Conservation (phyloP, 768 basidiomycete genomes). For the Rhodosporidiobolus sp. region DNA sequence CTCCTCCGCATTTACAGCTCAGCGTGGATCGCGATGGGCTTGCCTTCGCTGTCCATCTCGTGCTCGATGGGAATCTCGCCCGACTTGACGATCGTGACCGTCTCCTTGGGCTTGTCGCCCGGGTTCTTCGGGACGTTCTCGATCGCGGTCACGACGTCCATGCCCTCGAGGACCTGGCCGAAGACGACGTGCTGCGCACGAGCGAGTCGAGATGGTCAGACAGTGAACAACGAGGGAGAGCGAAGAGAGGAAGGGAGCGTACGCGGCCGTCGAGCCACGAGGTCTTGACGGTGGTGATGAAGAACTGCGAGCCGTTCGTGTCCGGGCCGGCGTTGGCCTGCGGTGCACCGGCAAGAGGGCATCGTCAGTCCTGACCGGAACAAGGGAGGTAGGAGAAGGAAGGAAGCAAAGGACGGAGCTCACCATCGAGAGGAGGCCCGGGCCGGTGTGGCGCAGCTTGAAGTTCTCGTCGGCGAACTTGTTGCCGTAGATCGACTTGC, state of each 20-base stretch:
- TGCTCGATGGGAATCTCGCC: conserved; percentile 60
- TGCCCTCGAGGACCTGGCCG: conserved; percentile 84
- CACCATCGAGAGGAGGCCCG: conserved; percentile 86
- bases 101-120: conserved; percentile 69
- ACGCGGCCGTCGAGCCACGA: conserved; percentile 37
- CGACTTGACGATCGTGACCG: conserved; percentile 74
- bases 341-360: neutral
- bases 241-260: conserved; percentile 42
- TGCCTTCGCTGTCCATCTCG: conserved; percentile 58
- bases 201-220: neutral
- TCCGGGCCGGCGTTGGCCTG: conserved; percentile 85
- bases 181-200: conserved; percentile 58
- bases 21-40: conserved; percentile 88
- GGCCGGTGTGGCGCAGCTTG: conserved; percentile 88
- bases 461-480: conserved; percentile 94
- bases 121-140: conserved; percentile 67
- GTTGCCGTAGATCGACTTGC: conserved; percentile 72
- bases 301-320: conserved; percentile 57
- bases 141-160: conserved; percentile 67
- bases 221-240: neutral
- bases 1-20: conserved; percentile 66
- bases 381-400: conserved; percentile 60
- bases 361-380: neutral
- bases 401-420: conserved; percentile 54
- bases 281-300: conserved; percentile 38